Base-by-base conservation (phyloP, 495 filamentous ascomycete species). In the Penicillium nucicola region DNA sequence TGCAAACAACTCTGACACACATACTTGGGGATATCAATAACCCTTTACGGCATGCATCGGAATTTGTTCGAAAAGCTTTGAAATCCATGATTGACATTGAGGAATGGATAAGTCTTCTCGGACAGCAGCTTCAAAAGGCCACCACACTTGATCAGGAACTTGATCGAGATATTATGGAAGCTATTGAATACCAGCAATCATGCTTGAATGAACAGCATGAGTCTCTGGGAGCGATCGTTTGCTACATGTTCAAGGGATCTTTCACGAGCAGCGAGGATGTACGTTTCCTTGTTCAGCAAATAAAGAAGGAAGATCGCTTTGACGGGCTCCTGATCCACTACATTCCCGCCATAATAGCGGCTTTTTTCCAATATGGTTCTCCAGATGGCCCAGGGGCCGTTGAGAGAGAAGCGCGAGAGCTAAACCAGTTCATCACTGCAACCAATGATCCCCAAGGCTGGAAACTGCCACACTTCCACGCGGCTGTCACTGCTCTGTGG, bases 161-260 rank as follows among this genome's bases (percentile, higher is more conserved):
- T 18, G 67, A 80, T 35, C 67, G 70, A 8, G 82, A 89, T 43
- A 60, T 82, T 3, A 74, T 78, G 46, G 90, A 96, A 58, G 82
- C 83, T 4, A 76, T 90, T 28, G 83, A 87, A 48, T 81, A 86
- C 56, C 84, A 95, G 58, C 80, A 85, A 30, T 60, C 70, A 18
- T 90, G 85, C 55, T 75, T 97, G 23, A 78, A 80, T 13, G 80
- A 87, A 59, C 92, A 97, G 66, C 95, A 97, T 63, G 92, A 97
- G 64, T 81, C 84, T 7, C 78, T 99, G n/a, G 83, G 84, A 1
- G 79, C 85, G 8, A 85, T 92, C 39, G 61, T 92, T 17, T 84
- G 80, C 51, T 81, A 87, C 57, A 77, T 95, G 9, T 79, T 93
- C 46, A 90, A 92, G 60, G 84, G 81, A 38, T 81, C 82, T 40